phyloP scores from a whole-genome alignment of 2,329 filamentous ascomycete species.

The Dichotomopilus funicola region DNA sequence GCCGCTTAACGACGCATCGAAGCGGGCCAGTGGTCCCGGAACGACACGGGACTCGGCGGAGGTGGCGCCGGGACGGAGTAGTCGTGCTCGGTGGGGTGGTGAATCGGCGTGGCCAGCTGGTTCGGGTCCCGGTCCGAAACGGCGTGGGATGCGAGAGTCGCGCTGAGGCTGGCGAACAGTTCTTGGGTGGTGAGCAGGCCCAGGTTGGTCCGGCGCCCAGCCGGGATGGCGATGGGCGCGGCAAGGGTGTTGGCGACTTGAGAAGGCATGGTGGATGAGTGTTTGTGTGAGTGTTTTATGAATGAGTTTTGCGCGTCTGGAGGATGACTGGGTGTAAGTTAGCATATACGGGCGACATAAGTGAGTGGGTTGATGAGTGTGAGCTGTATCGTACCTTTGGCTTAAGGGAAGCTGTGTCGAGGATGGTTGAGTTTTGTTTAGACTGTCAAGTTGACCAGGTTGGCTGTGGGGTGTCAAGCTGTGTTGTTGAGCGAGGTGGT shows the following conservation, averaged over 20 bases:
- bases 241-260: constrained; percentile 42
- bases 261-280: constrained; percentile 34
- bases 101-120: constrained; percentile 41
- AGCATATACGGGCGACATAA: no score
- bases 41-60: constrained; percentile 58
- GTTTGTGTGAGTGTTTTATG: background rate
- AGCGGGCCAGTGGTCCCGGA: constrained; percentile 50
- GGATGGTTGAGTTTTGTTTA: no score
- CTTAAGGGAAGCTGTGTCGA: no score
- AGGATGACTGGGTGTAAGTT: background rate
- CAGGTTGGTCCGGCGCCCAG: constrained; percentile 37
- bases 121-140: constrained; percentile 21
- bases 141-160: constrained; percentile 39
- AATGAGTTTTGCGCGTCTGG: no score
- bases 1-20: constrained; percentile 18
- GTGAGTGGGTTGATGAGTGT: no score
- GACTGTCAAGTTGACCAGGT: background rate
- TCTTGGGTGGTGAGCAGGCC: constrained; percentile 43
- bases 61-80: constrained; percentile 60
- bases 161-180: constrained; percentile 47
- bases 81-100: constrained; percentile 50
- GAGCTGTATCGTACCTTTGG: no score
- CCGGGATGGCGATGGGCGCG: constrained; percentile 42
- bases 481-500: background rate
- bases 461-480: constrained; percentile 1